Base-by-base conservation (phyloP, 2,329 filamentous ascomycete genomes). In the Calycina herbarum region DNA sequence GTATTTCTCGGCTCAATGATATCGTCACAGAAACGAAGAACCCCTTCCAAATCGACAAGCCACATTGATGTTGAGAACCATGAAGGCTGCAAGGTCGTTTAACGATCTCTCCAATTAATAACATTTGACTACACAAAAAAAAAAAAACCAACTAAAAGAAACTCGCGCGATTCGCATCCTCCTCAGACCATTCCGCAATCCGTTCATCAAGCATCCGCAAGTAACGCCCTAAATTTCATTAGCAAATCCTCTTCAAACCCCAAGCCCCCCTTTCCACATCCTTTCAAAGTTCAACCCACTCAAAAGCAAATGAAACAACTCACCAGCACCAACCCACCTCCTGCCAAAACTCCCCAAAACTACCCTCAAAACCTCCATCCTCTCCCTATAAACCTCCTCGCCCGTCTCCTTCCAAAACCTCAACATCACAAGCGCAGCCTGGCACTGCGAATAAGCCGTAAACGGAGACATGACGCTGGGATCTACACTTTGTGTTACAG, bases 271-370 rank as follows among this genome's bases (percentile, higher is more conserved):
- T 42, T 10, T 29, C 27, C 4, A 29, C 4, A 29, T 29, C 4
- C 27, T 29, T 29, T 45, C 17, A n/a, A n/a, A 6, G 2, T 4
- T 10, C 10, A 42, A 42, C 3, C 10, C 15, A 45, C 15, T 11
- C 1, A n/a, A 5, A 45, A 45, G 17, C 1, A 45, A 38, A 13
- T 1, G n/a, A 17, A 56, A 31, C 29, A 27, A 59, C 64, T 59
- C 33, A 67, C 65, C 24, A 48, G 65, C 59, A 42, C 48, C 59
- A n/a, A 58, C 38, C 62, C 65, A 66, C 57, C 65, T 40, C 13
- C 42, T 59, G 20, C 13, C 35, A 33, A 59, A 66, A 20, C 15
- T n/a, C 10, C 20, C 27, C 20, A 66, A 10, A 1, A 66, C 35
- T 6, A 35, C 29, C n/a, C 42, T 61, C 1, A 64, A 45, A 24